Evolutionary conservation across 208 protist species (phyloP).

Genomic region (Acanthamoeba triangularis): DNA sequence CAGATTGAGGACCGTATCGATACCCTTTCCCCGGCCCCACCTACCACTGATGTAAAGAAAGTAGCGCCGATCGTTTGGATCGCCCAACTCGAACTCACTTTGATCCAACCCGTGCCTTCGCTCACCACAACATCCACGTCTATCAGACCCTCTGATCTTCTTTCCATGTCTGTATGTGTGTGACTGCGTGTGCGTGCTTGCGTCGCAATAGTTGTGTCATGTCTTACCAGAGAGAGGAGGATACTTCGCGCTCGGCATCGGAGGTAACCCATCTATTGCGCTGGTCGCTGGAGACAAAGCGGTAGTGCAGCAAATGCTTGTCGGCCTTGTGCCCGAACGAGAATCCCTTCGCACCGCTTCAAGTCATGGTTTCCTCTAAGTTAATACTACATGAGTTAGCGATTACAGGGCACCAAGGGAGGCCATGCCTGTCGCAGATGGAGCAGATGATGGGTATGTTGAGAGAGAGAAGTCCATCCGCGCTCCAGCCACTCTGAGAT

Average conservation of each 20-base stretch:
- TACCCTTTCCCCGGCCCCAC: background rate
- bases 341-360: background rate
- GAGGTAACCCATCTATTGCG: background rate
- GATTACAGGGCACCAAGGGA: background rate
- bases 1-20: background rate
- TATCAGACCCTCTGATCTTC: background rate
- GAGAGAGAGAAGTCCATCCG: background rate
- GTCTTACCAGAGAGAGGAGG: background rate
- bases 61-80: background rate
- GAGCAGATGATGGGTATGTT: background rate
- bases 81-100: background rate
- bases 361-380: too few relatives aligned
- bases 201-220: too few relatives aligned
- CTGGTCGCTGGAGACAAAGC: background rate
- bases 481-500: conserved; percentile 7
- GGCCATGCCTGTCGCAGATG: background rate
- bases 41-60: background rate
- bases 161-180: background rate
- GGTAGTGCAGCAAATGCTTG: background rate
- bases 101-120: background rate
- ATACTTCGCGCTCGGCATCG: background rate
- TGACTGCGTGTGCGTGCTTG: too few relatives aligned
- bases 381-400: background rate
- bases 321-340: background rate
- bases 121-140: background rate